Percentiles rank a stretch among this genome's conserved stretches.
Evolutionary conservation across 192 early-diverging fungal genomes (phyloP).

Genomic region (Diversispora epigaea): DNA sequence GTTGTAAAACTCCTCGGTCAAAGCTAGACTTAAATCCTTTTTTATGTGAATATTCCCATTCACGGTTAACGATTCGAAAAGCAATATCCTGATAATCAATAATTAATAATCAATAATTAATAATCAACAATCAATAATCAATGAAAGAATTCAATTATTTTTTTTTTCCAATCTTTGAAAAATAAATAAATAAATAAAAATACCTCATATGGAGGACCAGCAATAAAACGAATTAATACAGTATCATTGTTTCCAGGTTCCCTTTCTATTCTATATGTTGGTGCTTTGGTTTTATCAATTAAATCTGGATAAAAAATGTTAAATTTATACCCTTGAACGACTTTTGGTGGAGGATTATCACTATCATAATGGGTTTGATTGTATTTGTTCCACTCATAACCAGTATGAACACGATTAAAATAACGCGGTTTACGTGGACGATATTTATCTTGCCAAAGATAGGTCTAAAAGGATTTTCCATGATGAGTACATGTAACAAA

Average conservation of each 20-base stretch:
- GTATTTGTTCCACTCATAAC: conserved; percentile 99
- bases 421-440: conserved; percentile 92
- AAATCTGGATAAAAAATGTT: conserved; percentile 99
- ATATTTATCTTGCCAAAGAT: conserved; percentile 92
- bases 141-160: too few species aligned
- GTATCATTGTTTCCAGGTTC: conserved; percentile 78
- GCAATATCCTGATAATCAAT: conserved; percentile 77
- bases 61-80: conserved; percentile 91
- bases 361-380: conserved; percentile 97
- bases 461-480: too few species aligned
- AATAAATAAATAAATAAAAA: too few species aligned
- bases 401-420: conserved; percentile 96
- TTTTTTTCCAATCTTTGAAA: too few species aligned
- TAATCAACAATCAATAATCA: too few species aligned
- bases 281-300: conserved; percentile 87
- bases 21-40: conserved; percentile 77
- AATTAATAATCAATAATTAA: conserved; percentile 14
- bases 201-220: conserved; percentile 93
- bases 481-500: too few species aligned
- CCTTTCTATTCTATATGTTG: conserved; percentile 81
- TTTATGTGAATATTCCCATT: conserved; percentile 95
- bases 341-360: conserved; percentile 97
- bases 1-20: conserved; percentile 78
- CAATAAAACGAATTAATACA: conserved; percentile 82
- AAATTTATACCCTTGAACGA: conserved; percentile 95